Percentiles rank a stretch among this genome's conserved stretches.
These are phyloP conservation scores for Metschnikowia kofuensis DNA, from an alignment of 805 yeast species.

Conservation along the genomic window DNA sequence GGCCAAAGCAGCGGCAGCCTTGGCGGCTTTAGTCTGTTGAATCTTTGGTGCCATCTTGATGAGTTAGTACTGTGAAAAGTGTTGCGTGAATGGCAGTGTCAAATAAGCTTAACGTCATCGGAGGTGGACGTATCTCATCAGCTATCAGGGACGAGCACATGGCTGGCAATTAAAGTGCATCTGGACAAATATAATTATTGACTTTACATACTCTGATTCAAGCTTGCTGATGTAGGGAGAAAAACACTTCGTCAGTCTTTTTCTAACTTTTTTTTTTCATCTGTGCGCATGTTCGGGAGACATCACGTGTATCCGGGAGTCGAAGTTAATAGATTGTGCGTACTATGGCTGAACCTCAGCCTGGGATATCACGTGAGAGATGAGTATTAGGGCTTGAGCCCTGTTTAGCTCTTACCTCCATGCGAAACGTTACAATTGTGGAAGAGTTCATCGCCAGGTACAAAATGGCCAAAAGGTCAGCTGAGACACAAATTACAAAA, in stretches of 20 bases:
- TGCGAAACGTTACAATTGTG: not conserved
- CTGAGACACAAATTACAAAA: constrained; percentile 60
- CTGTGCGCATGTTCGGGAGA: constrained; percentile 4
- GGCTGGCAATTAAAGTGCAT: too few species aligned
- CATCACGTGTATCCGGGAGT: constrained; percentile 9
- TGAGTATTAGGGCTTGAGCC: constrained; percentile 15
- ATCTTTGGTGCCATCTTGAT: constrained; percentile 90
- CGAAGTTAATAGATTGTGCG: not conserved
- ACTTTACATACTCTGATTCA: constrained; percentile 27
- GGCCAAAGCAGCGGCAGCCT: constrained; percentile 99
- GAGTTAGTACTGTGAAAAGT: constrained; percentile 3
- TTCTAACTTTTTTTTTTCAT: constrained; percentile 14
- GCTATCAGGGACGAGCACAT: not conserved
- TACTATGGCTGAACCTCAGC: not conserved
- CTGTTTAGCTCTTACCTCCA: not conserved
- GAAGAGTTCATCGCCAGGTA: not conserved
- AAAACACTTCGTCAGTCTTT: constrained; percentile 8
- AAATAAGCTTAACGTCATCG: too few species aligned
- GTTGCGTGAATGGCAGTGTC: too few species aligned
- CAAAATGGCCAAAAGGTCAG: constrained; percentile 65
- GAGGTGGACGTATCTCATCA: not conserved
- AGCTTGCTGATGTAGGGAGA: constrained; percentile 25
- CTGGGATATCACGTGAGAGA: not conserved
- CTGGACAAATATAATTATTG: not conserved
- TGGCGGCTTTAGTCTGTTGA: constrained; percentile 99